A percentile compares a stretch with the other conserved stretches of the same genome.
Evolutionary conservation across 257 asterid genomes (phyloP).

Genomic region (Gentiana straminea): DNA sequence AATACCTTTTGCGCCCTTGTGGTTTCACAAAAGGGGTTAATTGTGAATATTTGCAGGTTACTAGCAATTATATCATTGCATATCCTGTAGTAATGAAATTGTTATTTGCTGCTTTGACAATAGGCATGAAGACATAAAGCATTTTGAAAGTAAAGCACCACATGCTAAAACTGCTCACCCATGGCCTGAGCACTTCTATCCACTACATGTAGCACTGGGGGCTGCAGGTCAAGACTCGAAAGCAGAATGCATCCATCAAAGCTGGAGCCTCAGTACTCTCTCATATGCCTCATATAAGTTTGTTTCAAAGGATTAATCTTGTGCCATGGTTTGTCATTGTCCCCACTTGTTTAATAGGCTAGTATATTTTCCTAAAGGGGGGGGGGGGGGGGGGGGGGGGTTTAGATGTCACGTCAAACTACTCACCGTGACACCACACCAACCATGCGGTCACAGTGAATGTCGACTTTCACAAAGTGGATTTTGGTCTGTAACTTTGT

Average conservation of each 20-base stretch:
- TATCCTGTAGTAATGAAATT: background rate
- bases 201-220: slow-evolving; percentile 59
- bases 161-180: slow-evolving; percentile 63
- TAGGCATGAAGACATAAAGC: slow-evolving; percentile 63
- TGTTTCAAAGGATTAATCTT: background rate
- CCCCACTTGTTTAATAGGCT: no score
- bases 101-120: background rate
- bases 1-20: no score
- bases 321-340: no score
- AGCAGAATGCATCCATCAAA: slow-evolving; percentile 55
- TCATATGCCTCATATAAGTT: slow-evolving; percentile 71
- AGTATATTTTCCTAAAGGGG: no score
- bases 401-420: no score
- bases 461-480: no score
- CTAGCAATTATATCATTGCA: background rate
- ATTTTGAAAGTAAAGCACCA: slow-evolving; percentile 51
- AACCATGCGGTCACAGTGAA: no score
- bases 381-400: no score
- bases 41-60: background rate
- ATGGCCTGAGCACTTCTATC: slow-evolving; percentile 60
- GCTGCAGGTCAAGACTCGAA: slow-evolving; percentile 51
- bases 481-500: no score
- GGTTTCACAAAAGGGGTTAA: no score
- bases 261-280: slow-evolving; percentile 48
- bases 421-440: no score